Evolutionary conservation across 495 filamentous ascomycete genomes (phyloP).

Genomic region (Xylaria castorea): DNA sequence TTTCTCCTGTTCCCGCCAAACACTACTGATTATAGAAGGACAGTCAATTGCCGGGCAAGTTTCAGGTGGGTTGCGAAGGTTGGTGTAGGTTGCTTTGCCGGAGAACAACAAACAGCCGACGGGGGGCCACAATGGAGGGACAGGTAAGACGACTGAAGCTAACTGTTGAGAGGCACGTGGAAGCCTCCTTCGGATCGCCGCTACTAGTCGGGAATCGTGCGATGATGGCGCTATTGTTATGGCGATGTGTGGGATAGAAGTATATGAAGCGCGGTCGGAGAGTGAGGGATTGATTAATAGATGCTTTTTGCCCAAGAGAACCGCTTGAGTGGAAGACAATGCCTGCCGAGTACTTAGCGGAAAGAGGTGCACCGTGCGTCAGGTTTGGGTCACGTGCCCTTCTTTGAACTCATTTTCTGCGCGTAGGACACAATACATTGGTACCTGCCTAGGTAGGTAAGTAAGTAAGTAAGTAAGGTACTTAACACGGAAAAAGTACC

Average conservation of each 20-base stretch:
- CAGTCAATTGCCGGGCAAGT: conserved; percentile 24
- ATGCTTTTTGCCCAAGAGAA: conserved; percentile 16
- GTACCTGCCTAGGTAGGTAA: background rate
- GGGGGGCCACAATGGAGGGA: background rate
- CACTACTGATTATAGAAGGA: conserved; percentile 29
- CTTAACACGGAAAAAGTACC: background rate
- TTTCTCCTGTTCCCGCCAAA: conserved; percentile 28
- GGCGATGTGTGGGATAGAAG: conserved; percentile 14
- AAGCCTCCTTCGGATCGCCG: background rate
- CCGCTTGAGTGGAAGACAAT: conserved; percentile 1
- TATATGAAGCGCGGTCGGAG: background rate
- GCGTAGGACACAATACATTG: background rate
- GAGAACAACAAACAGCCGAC: conserved; percentile 1
- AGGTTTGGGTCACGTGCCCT: conserved; percentile 2
- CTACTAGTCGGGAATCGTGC: background rate
- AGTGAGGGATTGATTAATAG: conserved; percentile 10
- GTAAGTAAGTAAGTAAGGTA: no score
- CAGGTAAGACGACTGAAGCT: background rate
- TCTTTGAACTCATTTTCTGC: background rate
- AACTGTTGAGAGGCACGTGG: background rate
- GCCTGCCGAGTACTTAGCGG: conserved; percentile 14
- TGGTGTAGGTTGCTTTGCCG: conserved; percentile 3
- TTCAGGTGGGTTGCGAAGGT: background rate
- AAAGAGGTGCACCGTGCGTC: conserved; percentile 24
- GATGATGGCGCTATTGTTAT: conserved; percentile 2